A percentile compares a stretch with the other conserved stretches of the same genome.
Conservation (phyloP, 108 stramenopile genomes). For the Aurantiochytrium sp. region DNA sequence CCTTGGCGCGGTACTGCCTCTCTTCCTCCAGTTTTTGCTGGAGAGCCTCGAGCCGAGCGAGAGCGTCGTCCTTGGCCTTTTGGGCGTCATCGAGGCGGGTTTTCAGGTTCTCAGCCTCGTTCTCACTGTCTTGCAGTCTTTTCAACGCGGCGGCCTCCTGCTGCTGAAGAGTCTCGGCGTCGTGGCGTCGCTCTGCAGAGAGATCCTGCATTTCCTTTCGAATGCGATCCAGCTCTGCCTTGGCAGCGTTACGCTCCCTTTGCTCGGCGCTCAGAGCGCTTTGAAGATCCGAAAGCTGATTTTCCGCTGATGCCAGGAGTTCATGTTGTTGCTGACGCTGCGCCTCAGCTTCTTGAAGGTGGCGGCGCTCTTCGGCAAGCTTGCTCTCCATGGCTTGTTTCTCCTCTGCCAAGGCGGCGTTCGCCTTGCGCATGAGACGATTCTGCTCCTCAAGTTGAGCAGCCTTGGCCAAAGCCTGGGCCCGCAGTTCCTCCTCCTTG, state of each 20-base stretch:
- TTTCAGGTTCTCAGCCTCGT: neutral
- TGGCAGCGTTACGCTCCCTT: neutral
- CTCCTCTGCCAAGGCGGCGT: neutral
- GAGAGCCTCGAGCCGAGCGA: neutral
- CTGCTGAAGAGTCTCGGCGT: neutral
- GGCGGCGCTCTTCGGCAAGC: neutral
- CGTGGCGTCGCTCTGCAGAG: neutral
- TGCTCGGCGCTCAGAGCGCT: neutral
- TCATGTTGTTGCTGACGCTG: neutral
- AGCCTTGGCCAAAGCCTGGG: neutral
- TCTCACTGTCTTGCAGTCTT: neutral
- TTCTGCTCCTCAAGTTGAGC: neutral
- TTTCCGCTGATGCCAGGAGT: neutral
- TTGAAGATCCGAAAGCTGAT: neutral
- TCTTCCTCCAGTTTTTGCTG: slow-evolving; percentile 2
- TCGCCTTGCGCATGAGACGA: neutral
- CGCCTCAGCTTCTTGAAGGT: neutral
- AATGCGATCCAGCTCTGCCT: neutral
- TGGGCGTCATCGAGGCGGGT: neutral
- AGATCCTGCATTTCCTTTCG: neutral
- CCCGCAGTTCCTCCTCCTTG: neutral
- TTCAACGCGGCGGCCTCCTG: neutral
- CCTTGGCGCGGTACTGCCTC: neutral
- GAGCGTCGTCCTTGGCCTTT: neutral
- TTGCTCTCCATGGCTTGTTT: neutral